These are phyloP conservation scores for Thecaphora thlaspeos DNA, from an alignment of 1,284 basidiomycete species.

Conservation along the genomic window DNA sequence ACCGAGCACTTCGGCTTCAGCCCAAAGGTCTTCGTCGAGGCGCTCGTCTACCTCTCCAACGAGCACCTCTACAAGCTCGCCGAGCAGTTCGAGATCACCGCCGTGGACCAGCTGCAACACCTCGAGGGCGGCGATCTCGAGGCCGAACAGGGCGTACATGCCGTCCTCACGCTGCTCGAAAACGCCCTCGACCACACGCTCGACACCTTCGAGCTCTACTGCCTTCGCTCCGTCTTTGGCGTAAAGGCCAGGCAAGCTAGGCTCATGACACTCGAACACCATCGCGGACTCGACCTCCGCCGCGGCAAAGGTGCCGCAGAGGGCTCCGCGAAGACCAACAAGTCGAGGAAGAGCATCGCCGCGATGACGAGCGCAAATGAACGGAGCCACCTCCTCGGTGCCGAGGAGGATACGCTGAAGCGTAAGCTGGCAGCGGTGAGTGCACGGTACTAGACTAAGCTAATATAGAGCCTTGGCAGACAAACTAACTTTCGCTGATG, in stretches of 20 bases:
- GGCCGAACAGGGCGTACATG: conserved; percentile 50
- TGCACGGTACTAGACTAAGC: too few relatives aligned
- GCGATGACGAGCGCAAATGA: conserved; percentile 19
- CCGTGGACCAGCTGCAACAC: conserved; percentile 22
- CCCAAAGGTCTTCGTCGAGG: conserved; percentile 51
- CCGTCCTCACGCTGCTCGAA: conserved; percentile 51
- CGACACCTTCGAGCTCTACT: conserved; percentile 55
- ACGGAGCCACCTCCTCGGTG: conserved; percentile 32
- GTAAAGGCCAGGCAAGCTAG: conserved; percentile 45
- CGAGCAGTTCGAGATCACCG: conserved; percentile 40
- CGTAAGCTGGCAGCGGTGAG: conserved; percentile 34
- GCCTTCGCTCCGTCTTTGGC: conserved; percentile 49
- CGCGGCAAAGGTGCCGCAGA: conserved; percentile 5
- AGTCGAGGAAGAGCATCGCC: conserved; percentile 11
- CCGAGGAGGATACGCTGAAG: conserved; percentile 35
- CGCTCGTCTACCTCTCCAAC: conserved; percentile 51
- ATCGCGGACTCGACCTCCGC: conserved; percentile 53
- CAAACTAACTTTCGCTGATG: too few relatives aligned
- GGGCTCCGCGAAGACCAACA: neutral
- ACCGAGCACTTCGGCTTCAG: conserved; percentile 57
- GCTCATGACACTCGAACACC: conserved; percentile 51
- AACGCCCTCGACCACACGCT: conserved; percentile 54
- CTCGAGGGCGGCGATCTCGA: conserved; percentile 35
- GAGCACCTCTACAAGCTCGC: conserved; percentile 51
- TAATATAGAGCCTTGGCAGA: too few relatives aligned